Evolutionary conservation across 768 basidiomycete genomes (phyloP).

Genomic region (Mycena kentingensis): DNA sequence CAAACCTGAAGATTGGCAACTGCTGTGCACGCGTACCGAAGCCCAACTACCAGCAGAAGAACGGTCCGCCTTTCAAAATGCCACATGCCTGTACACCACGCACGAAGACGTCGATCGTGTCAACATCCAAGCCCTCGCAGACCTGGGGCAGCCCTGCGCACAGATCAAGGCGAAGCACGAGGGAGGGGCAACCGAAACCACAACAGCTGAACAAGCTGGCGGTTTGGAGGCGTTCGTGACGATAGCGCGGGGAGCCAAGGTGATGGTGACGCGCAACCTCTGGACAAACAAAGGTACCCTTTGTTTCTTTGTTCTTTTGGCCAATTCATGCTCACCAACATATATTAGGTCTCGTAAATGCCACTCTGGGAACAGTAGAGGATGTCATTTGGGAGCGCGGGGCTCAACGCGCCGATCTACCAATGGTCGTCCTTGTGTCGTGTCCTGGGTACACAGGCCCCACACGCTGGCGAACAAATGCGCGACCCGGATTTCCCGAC

Average conservation of each 20-base stretch:
- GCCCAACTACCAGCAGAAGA: neutral
- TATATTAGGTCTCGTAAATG: conserved; percentile 21
- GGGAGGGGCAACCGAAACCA: conserved; percentile 1
- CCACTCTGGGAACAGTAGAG: conserved; percentile 12
- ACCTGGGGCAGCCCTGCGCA: conserved; percentile 9
- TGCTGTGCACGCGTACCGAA: neutral
- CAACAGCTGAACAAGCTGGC: conserved; percentile 1
- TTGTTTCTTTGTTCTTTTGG: neutral
- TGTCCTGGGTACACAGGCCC: conserved; percentile 21
- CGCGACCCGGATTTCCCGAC: conserved; percentile 2
- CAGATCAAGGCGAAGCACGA: conserved; percentile 14
- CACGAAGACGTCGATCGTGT: conserved; percentile 6
- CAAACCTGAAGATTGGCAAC: conserved; percentile 2
- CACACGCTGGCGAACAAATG: conserved; percentile 15
- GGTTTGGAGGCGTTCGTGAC: conserved; percentile 3
- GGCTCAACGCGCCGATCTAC: conserved; percentile 11
- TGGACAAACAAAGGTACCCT: conserved; percentile 13
- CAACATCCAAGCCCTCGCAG: conserved; percentile 7
- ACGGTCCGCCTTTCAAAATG: conserved; percentile 5
- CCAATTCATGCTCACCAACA: neutral
- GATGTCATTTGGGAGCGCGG: conserved; percentile 22
- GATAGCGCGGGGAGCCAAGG: conserved; percentile 6
- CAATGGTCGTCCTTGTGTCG: conserved; percentile 22
- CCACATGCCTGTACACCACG: conserved; percentile 10
- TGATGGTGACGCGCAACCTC: conserved; percentile 14